Evolutionary conservation across 192 early-diverging fungal genomes (phyloP).

Genomic region (Coemansia sp.): DNA sequence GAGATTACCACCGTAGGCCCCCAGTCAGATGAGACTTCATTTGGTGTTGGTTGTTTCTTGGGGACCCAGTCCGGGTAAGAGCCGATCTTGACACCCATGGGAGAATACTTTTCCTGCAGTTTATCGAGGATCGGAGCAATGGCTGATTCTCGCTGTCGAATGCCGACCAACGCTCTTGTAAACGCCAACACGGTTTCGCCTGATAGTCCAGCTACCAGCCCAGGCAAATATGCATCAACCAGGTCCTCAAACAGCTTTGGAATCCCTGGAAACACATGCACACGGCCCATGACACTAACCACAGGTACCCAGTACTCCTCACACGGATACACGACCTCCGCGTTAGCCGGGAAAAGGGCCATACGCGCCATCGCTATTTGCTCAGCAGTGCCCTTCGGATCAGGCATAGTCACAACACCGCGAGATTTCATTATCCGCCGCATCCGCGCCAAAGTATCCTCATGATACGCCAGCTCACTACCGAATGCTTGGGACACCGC

Average conservation of each 20-base stretch:
- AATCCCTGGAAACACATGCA: constrained; percentile 71
- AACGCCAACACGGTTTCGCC: constrained; percentile 11
- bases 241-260: constrained; percentile 63
- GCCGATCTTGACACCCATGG: constrained; percentile 26
- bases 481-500: constrained; percentile 64
- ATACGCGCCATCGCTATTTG: constrained; percentile 61
- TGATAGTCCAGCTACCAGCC: not conserved
- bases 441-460: constrained; percentile 63
- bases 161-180: constrained; percentile 26
- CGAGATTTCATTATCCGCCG: constrained; percentile 23
- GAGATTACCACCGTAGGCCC: constrained; percentile 27
- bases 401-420: constrained; percentile 16
- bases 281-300: constrained; percentile 60
- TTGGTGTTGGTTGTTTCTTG: not conserved
- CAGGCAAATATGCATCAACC: constrained; percentile 27
- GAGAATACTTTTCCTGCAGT: constrained; percentile 26
- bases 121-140: constrained; percentile 30
- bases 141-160: constrained; percentile 24
- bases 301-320: constrained; percentile 72
- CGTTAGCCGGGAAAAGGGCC: constrained; percentile 62
- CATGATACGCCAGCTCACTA: constrained; percentile 56
- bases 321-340: constrained; percentile 47
- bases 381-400: constrained; percentile 32
- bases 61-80: constrained; percentile 45
- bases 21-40: not conserved